Percentiles rank a stretch among this genome's conserved stretches.
phyloP scores from a whole-genome alignment of 1,284 basidiomycete genomes.

The Cryptococcus floricola region DNA sequence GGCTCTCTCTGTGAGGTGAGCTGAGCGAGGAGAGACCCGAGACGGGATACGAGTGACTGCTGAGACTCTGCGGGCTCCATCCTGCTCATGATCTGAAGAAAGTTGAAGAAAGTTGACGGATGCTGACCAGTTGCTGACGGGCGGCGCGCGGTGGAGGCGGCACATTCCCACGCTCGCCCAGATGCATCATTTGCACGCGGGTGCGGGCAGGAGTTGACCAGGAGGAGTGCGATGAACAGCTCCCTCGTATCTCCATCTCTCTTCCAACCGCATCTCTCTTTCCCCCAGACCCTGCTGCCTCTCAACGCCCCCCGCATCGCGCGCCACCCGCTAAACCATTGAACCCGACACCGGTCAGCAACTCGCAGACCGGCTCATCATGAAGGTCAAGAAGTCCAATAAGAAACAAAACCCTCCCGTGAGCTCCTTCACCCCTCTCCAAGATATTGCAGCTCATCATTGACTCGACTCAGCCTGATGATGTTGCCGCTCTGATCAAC shows the following conservation, averaged over 20 bases:
- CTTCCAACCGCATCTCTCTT: neutral
- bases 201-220: no score
- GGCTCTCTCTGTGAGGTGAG: no score
- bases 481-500: conserved; percentile 36
- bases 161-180: no score
- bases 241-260: neutral
- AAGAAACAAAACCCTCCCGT: conserved; percentile 38
- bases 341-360: neutral
- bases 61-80: no score
- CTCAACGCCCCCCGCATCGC: neutral
- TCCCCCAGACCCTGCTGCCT: neutral
- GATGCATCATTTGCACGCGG: no score
- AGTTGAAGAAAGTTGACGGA: no score
- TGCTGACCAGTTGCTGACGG: no score
- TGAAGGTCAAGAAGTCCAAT: conserved; percentile 40
- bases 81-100: no score
- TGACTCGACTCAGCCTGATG: conserved; percentile 21
- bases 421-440: conserved; percentile 3
- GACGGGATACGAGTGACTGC: no score
- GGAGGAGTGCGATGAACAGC: neutral
- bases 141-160: no score
- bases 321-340: neutral
- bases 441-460: neutral
- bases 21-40: no score
- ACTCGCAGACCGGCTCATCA: conserved; percentile 7